Conservation (phyloP, 73 alveolate genomes). For the Tetrahymena thermophila region DNA sequence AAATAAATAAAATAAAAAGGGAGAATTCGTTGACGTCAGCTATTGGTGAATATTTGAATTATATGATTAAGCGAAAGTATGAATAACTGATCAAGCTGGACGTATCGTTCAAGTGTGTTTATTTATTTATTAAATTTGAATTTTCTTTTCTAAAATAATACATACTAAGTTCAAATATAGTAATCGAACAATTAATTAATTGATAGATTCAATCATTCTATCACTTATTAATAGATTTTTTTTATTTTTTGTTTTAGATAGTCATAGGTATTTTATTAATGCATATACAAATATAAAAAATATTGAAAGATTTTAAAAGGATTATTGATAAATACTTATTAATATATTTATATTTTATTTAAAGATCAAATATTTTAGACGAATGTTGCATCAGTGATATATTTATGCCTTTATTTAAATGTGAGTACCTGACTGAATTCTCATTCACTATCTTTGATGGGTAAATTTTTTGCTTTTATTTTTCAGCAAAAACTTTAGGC, state of each 20-base stretch:
- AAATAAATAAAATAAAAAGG: background rate
- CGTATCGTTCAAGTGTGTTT: background rate
- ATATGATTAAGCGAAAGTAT: background rate
- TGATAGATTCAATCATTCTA: too few relatives aligned
- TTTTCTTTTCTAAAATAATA: background rate
- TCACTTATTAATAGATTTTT: too few relatives aligned
- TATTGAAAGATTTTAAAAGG: too few relatives aligned
- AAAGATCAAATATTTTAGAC: background rate
- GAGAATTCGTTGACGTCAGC: background rate
- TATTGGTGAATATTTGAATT: background rate
- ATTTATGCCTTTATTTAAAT: background rate
- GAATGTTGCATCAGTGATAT: background rate
- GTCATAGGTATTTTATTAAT: too few relatives aligned
- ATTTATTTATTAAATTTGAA: background rate
- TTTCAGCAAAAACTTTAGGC: too few relatives aligned
- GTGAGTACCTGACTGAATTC: background rate
- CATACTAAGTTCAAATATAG: too few relatives aligned
- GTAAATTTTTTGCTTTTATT: background rate
- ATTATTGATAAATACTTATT: too few relatives aligned
- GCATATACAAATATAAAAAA: too few relatives aligned
- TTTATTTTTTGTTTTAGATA: too few relatives aligned
- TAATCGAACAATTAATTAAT: too few relatives aligned
- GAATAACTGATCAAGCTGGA: background rate
- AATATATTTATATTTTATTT: too few relatives aligned
- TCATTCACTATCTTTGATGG: background rate